Conservation (phyloP, 441 rosid species). For the Pelargonium australe region DNA sequence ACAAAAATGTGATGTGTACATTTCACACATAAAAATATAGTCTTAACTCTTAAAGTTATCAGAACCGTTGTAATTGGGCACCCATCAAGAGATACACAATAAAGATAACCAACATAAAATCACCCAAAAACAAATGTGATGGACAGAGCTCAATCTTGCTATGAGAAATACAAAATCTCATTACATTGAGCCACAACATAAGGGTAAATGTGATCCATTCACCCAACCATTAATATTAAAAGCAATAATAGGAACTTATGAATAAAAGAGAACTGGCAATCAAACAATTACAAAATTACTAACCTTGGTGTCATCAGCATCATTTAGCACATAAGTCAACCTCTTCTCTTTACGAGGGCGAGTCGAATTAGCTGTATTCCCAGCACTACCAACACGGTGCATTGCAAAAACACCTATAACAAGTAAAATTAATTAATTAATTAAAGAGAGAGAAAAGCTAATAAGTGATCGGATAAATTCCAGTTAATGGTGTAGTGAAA, state of each 20-base stretch:
- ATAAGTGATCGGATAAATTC: neutral
- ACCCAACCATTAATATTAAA: neutral
- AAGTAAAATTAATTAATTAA: neutral
- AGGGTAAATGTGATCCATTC: neutral
- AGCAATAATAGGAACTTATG: neutral
- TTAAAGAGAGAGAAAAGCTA: neutral
- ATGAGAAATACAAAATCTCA: neutral
- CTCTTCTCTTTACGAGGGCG: constrained; percentile 98
- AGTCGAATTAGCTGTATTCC: constrained; percentile 76
- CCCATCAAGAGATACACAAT: neutral
- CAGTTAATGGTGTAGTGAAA: neutral
- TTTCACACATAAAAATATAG: neutral
- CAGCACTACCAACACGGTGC: constrained; percentile 99
- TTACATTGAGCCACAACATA: neutral
- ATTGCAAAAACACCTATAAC: constrained; percentile 34
- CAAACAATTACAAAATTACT: constrained; percentile 10
- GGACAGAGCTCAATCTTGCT: neutral
- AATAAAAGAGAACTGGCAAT: neutral
- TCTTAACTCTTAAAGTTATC: neutral
- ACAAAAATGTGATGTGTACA: neutral
- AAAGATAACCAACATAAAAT: neutral
- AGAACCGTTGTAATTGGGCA: neutral
- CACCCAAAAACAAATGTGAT: neutral
- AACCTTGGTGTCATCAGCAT: constrained; percentile 78
- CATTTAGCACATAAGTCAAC: constrained; percentile 81